Evolutionary conservation across 805 yeast genomes (phyloP), one percentile per base, ranked within the genome.

Genomic region (Candida corydali): DNA sequence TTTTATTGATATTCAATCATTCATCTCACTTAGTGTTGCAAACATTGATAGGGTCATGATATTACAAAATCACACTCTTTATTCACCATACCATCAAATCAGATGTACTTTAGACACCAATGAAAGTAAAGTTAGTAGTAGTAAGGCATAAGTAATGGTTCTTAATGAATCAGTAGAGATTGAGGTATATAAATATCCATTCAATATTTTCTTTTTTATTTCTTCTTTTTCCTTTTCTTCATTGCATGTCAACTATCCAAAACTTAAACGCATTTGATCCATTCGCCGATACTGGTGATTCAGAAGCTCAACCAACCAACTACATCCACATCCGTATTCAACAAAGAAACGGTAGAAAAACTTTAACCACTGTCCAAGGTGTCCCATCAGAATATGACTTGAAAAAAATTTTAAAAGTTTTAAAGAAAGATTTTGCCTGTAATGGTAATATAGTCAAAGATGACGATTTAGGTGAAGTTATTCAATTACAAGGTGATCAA

Each of bases 261-360:
- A 83, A 83, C 75, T 73, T 83, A 61, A 82, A 78, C 69, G 77
- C 87, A 42, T 82, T 83, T 72, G 96, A 91, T 73, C 98, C 98
- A 47, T 91, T 91, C 82, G 97, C 98, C 82, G 98, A 91, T 70
- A 89, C 97, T 71, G 98, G 97, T 76, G 98, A 91, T 79, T 94
- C 93, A 73, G 96, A 91, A 67, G 84, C 95, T 54, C 91, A 91
- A 71, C 85, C 95, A 59, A 80, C 94, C 42, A 88, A 86, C 75
- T 87, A 89, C 73, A 86, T 91, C 68, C 98, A 89, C 70, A 84
- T 91, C 65, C 94, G 98, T 77, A 91, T 94, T 64, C 98, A 91
- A 72, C 98, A 91, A 75, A 91, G 98, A 76, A 91, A 93, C 74
- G 98, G 98, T 63, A 89, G 98, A 73, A 91, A 91, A 72, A 91